Conservation (phyloP, 2,329 filamentous ascomycete species). For the Microdochium trichocladiopsis region DNA sequence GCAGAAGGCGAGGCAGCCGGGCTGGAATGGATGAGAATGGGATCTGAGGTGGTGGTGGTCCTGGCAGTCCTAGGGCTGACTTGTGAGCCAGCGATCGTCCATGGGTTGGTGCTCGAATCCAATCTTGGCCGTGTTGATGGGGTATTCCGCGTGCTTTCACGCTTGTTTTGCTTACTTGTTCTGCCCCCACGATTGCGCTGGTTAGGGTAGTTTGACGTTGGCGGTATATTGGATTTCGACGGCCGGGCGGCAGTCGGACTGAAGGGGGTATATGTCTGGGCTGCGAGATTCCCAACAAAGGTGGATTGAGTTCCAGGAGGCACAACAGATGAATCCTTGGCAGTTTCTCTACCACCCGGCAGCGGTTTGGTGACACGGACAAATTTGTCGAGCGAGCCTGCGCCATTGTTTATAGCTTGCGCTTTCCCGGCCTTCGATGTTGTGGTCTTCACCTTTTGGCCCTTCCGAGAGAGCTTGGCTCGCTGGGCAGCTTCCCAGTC, state of each 20-base stretch:
- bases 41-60: slow-evolving; percentile 17
- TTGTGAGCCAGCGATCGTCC: slow-evolving; percentile 37
- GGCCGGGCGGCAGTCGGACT: neutral
- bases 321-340: neutral
- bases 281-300: neutral
- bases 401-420: slow-evolving; percentile 8
- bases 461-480: slow-evolving; percentile 18
- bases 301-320: neutral
- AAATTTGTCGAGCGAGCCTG: slow-evolving; percentile 31
- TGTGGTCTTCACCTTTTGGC: slow-evolving; percentile 10
- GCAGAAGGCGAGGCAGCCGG: slow-evolving; percentile 26
- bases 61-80: slow-evolving; percentile 27
- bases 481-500: slow-evolving; percentile 49
- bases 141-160: slow-evolving; percentile 13
- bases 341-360: neutral
- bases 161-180: slow-evolving; percentile 21
- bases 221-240: neutral
- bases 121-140: slow-evolving; percentile 10
- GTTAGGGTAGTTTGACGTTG: neutral
- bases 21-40: slow-evolving; percentile 38
- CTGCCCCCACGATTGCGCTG: neutral
- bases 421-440: slow-evolving; percentile 10
- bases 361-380: slow-evolving; percentile 29
- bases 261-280: neutral
- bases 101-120: slow-evolving; percentile 21